phyloP scores from a whole-genome alignment of 2,329 filamentous ascomycete genomes.

The Penicillium freii region DNA sequence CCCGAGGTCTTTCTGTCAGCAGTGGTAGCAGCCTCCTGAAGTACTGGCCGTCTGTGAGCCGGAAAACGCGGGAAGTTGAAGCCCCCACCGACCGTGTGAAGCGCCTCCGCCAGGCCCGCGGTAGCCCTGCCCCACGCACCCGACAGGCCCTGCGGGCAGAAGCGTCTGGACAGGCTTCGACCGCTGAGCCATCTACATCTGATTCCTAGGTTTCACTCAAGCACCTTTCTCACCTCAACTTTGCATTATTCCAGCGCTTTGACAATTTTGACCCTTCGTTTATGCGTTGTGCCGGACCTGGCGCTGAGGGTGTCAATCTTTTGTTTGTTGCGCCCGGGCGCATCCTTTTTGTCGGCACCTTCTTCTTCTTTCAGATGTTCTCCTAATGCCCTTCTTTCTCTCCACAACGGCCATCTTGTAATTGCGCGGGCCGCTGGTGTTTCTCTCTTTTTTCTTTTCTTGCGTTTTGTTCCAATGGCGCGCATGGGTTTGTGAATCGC shows the following conservation, averaged over 20 bases:
- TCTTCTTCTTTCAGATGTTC: neutral
- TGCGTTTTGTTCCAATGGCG: neutral
- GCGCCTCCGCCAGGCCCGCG: neutral
- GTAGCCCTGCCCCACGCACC: slow-evolving; percentile 5
- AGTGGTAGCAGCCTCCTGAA: neutral
- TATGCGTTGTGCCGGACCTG: neutral
- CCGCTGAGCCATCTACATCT: neutral
- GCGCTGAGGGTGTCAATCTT: neutral
- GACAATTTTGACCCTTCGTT: neutral
- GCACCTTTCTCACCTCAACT: neutral
- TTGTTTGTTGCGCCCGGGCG: neutral
- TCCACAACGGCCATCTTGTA: slow-evolving; percentile 10
- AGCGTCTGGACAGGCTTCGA: neutral
- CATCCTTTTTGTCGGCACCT: neutral
- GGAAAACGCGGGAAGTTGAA: neutral
- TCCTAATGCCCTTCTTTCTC: neutral
- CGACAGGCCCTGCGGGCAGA: neutral
- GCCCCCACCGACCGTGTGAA: slow-evolving; percentile 2
- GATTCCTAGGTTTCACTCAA: neutral
- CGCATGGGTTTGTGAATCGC: slow-evolving; percentile 8
- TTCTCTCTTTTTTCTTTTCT: neutral
- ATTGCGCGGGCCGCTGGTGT: neutral
- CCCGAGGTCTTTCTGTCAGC: neutral
- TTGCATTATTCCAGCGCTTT: neutral
- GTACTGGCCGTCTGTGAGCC: neutral